Conservation (phyloP, 192 early-diverging fungal genomes). For the Glomus cerebriforme region DNA sequence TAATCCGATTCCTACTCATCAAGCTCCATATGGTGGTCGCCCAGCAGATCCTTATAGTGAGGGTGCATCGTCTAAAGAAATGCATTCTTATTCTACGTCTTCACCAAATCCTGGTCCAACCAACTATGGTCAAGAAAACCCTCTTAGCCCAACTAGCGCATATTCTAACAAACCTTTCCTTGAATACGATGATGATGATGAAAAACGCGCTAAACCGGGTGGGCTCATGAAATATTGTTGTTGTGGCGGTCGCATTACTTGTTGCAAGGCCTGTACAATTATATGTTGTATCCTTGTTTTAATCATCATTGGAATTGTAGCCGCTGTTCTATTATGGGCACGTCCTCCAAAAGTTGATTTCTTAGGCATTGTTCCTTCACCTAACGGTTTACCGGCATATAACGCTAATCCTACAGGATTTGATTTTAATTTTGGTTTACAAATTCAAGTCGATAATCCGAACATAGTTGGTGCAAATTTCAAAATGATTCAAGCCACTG, state of each 20-base stretch:
- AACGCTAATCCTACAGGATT: background rate
- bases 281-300: slow-evolving; percentile 24
- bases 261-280: slow-evolving; percentile 3
- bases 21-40: too few relatives aligned
- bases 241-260: slow-evolving; percentile 4
- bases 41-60: too few relatives aligned
- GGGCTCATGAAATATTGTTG: slow-evolving; percentile 16
- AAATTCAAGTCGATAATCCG: slow-evolving; percentile 20
- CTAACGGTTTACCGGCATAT: background rate
- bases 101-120: too few relatives aligned
- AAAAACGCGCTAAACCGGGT: slow-evolving; percentile 2
- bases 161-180: too few relatives aligned
- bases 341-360: slow-evolving; percentile 11
- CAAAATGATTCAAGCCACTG: background rate
- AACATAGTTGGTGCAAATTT: slow-evolving; percentile 26
- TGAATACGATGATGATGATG: background rate
- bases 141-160: too few relatives aligned
- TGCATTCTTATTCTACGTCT: too few relatives aligned
- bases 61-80: too few relatives aligned
- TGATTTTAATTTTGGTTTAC: slow-evolving; percentile 30
- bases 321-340: slow-evolving; percentile 8
- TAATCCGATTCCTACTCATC: too few relatives aligned
- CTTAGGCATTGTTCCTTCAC: background rate
- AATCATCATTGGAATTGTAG: slow-evolving; percentile 9
- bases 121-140: too few relatives aligned